These are phyloP conservation scores for Penicillium manginii DNA, from an alignment of 495 filamentous ascomycete genomes.

Conservation along the genomic window DNA sequence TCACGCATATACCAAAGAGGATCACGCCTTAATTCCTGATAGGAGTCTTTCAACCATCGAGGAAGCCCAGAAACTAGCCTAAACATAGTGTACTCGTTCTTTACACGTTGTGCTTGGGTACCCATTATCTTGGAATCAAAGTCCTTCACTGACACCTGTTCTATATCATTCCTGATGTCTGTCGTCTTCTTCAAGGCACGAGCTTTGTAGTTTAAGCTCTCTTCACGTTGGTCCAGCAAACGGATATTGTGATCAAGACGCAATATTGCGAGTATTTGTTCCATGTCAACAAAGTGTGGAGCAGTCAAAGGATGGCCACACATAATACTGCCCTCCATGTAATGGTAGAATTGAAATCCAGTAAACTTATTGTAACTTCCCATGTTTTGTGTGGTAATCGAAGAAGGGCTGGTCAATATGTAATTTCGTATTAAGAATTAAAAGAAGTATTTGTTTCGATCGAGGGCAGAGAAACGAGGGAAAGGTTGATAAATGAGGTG, in stretches of 20 bases:
- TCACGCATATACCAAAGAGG: constrained; percentile 2
- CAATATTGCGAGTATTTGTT: neutral
- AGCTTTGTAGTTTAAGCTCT: constrained; percentile 8
- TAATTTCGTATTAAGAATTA: constrained; percentile 7
- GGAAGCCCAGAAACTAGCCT: constrained; percentile 6
- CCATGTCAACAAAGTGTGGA: neutral
- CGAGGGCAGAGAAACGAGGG: neutral
- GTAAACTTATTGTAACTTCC: constrained; percentile 7
- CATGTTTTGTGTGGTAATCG: constrained; percentile 6
- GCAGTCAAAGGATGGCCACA: no score
- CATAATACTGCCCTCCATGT: neutral
- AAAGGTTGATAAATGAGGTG: neutral
- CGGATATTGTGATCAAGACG: constrained; percentile 8
- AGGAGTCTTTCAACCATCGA: neutral
- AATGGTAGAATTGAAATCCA: neutral
- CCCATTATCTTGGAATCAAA: constrained; percentile 3
- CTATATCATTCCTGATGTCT: constrained; percentile 4
- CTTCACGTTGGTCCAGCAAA: constrained; percentile 5
- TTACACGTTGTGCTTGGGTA: constrained; percentile 5
- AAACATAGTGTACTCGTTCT: constrained; percentile 8
- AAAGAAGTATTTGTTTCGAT: constrained; percentile 5
- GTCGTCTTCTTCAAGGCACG: constrained; percentile 5
- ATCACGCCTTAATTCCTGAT: neutral
- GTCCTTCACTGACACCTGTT: constrained; percentile 1
- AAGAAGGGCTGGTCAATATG: constrained; percentile 1